phyloP scores from a whole-genome alignment of 768 basidiomycete species.

The Phlebiopsis flavidoalba region DNA sequence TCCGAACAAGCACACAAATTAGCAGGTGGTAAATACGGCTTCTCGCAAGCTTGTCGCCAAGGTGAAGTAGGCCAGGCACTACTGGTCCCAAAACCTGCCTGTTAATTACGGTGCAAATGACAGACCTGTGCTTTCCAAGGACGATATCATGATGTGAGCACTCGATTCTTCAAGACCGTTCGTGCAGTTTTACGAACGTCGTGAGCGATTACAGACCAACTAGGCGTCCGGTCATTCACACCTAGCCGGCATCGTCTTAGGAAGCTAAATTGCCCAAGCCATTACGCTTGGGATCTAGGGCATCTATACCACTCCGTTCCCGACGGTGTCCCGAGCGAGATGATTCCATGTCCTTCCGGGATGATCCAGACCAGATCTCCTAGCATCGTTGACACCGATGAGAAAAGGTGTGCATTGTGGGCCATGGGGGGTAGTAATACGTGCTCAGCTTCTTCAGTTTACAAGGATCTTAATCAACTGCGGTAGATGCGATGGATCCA shows the following conservation, averaged over 20 bases:
- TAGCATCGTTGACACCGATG: slow-evolving; percentile 67
- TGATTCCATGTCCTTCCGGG: slow-evolving; percentile 51
- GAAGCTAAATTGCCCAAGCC: slow-evolving; percentile 73
- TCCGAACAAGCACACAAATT: too few relatives aligned
- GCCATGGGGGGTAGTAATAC: too few relatives aligned
- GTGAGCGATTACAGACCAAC: slow-evolving; percentile 68
- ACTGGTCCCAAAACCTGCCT: too few relatives aligned
- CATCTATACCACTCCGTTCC: slow-evolving; percentile 65
- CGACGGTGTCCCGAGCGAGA: slow-evolving; percentile 58
- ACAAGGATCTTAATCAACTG: too few relatives aligned
- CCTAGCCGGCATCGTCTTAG: slow-evolving; percentile 68
- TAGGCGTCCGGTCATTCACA: slow-evolving; percentile 73
- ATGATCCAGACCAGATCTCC: slow-evolving; percentile 71
- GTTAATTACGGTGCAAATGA: too few relatives aligned
- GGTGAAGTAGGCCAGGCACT: too few relatives aligned
- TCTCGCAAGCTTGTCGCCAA: too few relatives aligned
- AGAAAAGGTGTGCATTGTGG: slow-evolving; percentile 47
- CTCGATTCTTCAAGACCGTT: not conserved
- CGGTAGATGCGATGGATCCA: too few relatives aligned
- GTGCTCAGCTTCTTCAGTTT: too few relatives aligned
- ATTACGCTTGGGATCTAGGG: slow-evolving; percentile 68
- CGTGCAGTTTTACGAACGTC: slow-evolving; percentile 40
- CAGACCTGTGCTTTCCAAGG: slow-evolving; percentile 52
- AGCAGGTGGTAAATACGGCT: too few relatives aligned
- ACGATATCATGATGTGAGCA: slow-evolving; percentile 61